These are phyloP conservation scores for Aspergillus sp. DNA, from an alignment of 2,329 filamentous ascomycete species.

Conservation along the genomic window DNA sequence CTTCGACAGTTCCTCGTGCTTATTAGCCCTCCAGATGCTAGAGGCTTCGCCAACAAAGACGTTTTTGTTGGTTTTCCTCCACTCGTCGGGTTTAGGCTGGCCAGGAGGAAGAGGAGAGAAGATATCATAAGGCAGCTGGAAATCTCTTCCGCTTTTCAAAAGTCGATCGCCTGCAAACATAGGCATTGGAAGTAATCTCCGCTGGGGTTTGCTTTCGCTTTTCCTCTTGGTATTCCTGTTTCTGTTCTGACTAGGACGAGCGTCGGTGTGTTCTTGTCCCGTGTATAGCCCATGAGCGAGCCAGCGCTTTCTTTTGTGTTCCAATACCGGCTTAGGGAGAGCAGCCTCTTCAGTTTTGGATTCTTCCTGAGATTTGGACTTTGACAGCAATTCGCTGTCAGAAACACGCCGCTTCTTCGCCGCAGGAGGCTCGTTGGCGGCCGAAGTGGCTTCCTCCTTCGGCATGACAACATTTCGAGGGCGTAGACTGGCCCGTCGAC, in stretches of 20 bases:
- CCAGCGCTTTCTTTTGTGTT: conserved; percentile 64
- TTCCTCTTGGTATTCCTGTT: conserved; percentile 35
- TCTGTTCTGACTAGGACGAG: conserved; percentile 45
- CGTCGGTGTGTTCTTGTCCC: conserved; percentile 61
- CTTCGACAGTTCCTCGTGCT: conserved; percentile 67
- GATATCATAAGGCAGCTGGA: conserved; percentile 83
- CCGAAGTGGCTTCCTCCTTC: conserved; percentile 19
- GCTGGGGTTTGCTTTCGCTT: conserved; percentile 21
- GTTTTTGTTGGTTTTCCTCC: conserved; percentile 88
- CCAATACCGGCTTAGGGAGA: conserved; percentile 16
- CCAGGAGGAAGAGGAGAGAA: conserved; percentile 82
- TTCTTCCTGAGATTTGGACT: conserved; percentile 14
- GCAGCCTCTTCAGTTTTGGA: conserved; percentile 5
- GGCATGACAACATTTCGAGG: conserved; percentile 32
- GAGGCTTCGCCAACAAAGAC: conserved; percentile 83
- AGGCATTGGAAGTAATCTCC: conserved; percentile 62
- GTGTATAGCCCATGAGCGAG: conserved; percentile 79
- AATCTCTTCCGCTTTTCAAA: conserved; percentile 70
- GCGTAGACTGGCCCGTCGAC: conserved; percentile 54
- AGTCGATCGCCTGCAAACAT: conserved; percentile 72
- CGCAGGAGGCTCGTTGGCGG: conserved; percentile 23
- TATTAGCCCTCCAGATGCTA: conserved; percentile 74
- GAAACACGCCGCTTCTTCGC: conserved; percentile 41
- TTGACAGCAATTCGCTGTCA: conserved; percentile 25
- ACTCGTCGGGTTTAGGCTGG: conserved; percentile 88